Evolutionary conservation across 1,284 basidiomycete genomes (phyloP).

Genomic region (Trametes sp.): DNA sequence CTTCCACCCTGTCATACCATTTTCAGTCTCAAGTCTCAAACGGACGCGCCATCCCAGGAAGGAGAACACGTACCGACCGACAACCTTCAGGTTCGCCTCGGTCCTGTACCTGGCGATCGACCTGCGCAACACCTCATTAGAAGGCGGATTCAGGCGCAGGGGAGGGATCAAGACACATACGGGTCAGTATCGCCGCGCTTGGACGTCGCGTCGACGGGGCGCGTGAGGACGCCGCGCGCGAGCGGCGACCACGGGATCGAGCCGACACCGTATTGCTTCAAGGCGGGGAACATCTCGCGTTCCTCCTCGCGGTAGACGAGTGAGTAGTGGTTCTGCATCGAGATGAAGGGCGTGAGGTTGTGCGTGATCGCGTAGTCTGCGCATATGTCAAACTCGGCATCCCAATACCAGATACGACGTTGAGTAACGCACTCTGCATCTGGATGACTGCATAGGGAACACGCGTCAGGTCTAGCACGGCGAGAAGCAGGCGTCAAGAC

Average conservation of each 20-base stretch:
- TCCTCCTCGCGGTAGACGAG: slow-evolving; percentile 57
- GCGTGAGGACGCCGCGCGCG: slow-evolving; percentile 46
- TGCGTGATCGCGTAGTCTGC: slow-evolving; percentile 45
- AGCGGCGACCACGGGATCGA: slow-evolving; percentile 53
- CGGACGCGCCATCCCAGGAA: no score
- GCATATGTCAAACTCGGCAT: slow-evolving; percentile 12
- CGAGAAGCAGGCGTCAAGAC: no score
- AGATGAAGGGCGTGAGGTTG: slow-evolving; percentile 57
- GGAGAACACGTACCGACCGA: slow-evolving; percentile 9
- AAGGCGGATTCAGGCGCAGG: not conserved
- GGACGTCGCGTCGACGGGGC: slow-evolving; percentile 39
- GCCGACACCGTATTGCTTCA: slow-evolving; percentile 46
- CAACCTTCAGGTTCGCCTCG: not conserved
- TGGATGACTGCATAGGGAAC: slow-evolving; percentile 38
- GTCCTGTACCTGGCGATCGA: slow-evolving; percentile 7
- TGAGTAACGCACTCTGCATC: slow-evolving; percentile 43
- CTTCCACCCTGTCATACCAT: slow-evolving; percentile 43
- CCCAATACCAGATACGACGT: slow-evolving; percentile 38
- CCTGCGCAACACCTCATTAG: not conserved
- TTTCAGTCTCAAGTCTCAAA: not conserved
- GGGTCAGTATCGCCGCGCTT: slow-evolving; percentile 34
- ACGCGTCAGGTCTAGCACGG: not conserved
- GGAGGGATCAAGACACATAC: slow-evolving; percentile 6
- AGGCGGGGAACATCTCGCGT: slow-evolving; percentile 55
- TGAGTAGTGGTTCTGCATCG: slow-evolving; percentile 59